Evolutionary conservation across 2,329 filamentous ascomycete species (phyloP).

Genomic region (Knufia fluminis): DNA sequence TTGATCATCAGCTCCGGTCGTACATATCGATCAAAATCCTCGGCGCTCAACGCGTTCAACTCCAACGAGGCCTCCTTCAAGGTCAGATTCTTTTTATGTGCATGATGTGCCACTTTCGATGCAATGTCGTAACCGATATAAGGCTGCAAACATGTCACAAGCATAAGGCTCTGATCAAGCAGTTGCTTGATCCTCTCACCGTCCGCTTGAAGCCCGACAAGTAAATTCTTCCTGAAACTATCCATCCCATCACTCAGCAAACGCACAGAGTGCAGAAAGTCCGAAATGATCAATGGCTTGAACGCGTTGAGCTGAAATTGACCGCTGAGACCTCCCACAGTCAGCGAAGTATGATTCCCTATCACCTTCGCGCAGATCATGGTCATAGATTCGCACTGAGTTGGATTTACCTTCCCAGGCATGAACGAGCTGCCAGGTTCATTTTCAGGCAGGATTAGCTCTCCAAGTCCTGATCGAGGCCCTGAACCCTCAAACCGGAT

Average conservation of each 20-base stretch:
- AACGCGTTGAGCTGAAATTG: conserved; percentile 92
- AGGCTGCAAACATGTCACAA: conserved; percentile 84
- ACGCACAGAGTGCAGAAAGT: conserved; percentile 71
- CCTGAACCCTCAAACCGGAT: conserved; percentile 81
- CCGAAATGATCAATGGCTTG: conserved; percentile 80
- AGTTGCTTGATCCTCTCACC: conserved; percentile 73
- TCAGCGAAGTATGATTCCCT: conserved; percentile 75
- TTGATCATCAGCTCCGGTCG: conserved; percentile 78
- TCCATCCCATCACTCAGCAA: conserved; percentile 73
- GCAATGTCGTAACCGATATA: conserved; percentile 86
- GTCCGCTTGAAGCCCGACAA: conserved; percentile 69
- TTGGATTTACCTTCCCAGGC: conserved; percentile 89
- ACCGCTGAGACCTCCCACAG: conserved; percentile 79
- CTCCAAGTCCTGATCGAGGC: conserved; percentile 75
- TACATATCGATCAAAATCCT: conserved; percentile 71
- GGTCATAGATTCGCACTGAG: conserved; percentile 79
- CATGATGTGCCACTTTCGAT: conserved; percentile 79
- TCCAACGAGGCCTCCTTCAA: conserved; percentile 78
- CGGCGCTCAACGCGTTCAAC: conserved; percentile 67
- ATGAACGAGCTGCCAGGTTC: conserved; percentile 86
- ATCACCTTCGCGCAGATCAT: conserved; percentile 88
- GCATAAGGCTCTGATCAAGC: conserved; percentile 81
- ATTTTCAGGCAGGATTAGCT: conserved; percentile 77
- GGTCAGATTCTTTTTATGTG: conserved; percentile 84
- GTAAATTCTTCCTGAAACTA: conserved; percentile 78